Percentiles rank a stretch among this genome's conserved stretches.
Conservation (phyloP, 805 yeast species). For the Lipomyces kockii region DNA sequence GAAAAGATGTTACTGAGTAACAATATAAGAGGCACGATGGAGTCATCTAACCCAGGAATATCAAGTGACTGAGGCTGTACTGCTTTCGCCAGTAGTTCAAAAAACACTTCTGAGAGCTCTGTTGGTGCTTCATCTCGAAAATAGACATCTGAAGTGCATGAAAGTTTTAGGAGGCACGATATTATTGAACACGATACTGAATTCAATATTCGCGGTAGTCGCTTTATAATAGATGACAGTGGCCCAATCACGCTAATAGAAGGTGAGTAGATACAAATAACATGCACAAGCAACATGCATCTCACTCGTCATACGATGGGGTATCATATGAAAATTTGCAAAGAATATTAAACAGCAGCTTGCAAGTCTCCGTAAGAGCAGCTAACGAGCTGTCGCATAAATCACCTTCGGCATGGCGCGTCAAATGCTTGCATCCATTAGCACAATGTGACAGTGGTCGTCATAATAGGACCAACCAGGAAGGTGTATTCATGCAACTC, state of each 20-base stretch:
- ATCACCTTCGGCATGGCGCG: neutral
- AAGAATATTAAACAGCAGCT: conserved; percentile 26
- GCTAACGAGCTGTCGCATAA: neutral
- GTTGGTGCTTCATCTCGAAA: conserved; percentile 12
- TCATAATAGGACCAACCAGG: conserved; percentile 4
- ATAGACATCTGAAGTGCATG: conserved; percentile 3
- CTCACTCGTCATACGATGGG: neutral
- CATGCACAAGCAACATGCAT: neutral
- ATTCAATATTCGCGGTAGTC: conserved; percentile 3
- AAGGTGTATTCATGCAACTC: neutral
- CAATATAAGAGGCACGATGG: conserved; percentile 14
- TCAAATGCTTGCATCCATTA: neutral
- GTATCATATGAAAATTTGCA: neutral
- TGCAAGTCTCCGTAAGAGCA: conserved; percentile 24
- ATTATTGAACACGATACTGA: conserved; percentile 12
- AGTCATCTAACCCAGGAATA: conserved; percentile 13
- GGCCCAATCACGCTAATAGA: neutral
- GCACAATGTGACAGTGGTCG: conserved; percentile 9
- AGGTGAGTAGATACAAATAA: neutral
- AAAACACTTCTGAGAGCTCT: neutral
- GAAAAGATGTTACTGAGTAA: conserved; percentile 11
- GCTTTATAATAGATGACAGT: neutral
- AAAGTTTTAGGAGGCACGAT: conserved; percentile 23
- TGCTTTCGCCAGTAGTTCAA: conserved; percentile 11
- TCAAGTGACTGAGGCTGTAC: conserved; percentile 7